phyloP scores from a whole-genome alignment of 2,329 filamentous ascomycete genomes.

The Fusarium bulbicola region DNA sequence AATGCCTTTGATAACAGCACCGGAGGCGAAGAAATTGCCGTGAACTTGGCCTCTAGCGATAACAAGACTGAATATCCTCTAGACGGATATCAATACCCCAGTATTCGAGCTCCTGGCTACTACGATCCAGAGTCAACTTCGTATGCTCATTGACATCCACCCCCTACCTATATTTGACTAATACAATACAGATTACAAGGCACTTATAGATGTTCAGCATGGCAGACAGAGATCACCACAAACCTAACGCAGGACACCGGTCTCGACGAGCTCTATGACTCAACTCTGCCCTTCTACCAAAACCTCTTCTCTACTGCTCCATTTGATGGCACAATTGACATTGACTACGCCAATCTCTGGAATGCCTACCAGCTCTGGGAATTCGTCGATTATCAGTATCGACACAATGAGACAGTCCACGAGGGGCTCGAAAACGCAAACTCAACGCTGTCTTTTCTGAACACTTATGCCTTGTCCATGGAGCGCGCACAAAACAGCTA shows the following conservation, averaged over 20 bases:
- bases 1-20: conserved; percentile 42
- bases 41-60: conserved; percentile 46
- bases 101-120: conserved; percentile 63
- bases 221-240: conserved; percentile 45
- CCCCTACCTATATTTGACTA: neutral
- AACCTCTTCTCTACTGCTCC: conserved; percentile 50
- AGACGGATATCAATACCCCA: conserved; percentile 82
- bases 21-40: conserved; percentile 54
- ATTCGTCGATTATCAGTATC: conserved; percentile 62
- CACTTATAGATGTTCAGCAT: conserved; percentile 50
- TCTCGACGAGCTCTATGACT: conserved; percentile 39
- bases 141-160: conserved; percentile 47
- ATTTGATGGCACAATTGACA: conserved; percentile 50
- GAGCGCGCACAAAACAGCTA: conserved; percentile 67
- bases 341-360: conserved; percentile 51
- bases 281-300: conserved; percentile 54
- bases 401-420: conserved; percentile 58
- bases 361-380: conserved; percentile 66
- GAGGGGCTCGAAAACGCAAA: conserved; percentile 49
- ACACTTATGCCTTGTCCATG: conserved; percentile 71
- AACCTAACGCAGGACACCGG: conserved; percentile 39
- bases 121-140: conserved; percentile 56
- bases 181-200: conserved; percentile 49
- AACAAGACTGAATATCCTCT: conserved; percentile 71
- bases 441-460: conserved; percentile 56